Base-by-base conservation (phyloP, 495 filamentous ascomycete genomes). In the Penicillium flavigenum region DNA sequence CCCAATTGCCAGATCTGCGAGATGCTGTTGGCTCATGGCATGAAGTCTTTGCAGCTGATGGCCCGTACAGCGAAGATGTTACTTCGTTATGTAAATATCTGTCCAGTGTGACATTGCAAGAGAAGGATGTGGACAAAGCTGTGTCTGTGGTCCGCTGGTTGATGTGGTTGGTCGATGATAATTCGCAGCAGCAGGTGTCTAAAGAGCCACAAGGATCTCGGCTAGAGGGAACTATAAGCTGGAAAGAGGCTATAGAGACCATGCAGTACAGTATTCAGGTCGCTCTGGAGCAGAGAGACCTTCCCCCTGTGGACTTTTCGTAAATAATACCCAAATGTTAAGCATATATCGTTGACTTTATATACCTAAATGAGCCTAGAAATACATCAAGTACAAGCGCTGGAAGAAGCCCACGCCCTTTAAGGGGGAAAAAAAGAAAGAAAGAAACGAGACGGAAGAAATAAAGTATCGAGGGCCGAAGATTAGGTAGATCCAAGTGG, bases 41-140 rank as follows among this genome's bases (percentile, higher is more conserved):
- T 55, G 63, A 73, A 3, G 83, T 84, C 32, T 91, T 91, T 61
- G 63, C 60, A 16, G 76, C 77, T 10, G 86, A 89, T 8, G 89
- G 87, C 0, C 92, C 92, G 43, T 90, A 92, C 64, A 65, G 60
- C 0, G 86, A 87, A 54, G 92, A 97, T 69, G 87, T 91, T n/a
- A 79, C 79, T 16, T 82, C 88, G 9, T 72, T 96, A 39, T 82
- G 74, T 42, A 76, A 67, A 58, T 96, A 95, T 71, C 63, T 96
- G 31, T 75, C 64, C 8, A 78, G 78, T 32, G 90, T 96, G 7
- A 81, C 93, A 0, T 34, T 68, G 3, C 86, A 90, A 27, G 92
- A 96, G 71, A 75, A 78, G 57, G 83, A 96, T 67, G 76, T 96
- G 72, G 83, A 81, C 17, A 94, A 94, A 70, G 88, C 83, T 5